Conservation (phyloP, 352 stramenopile species). For the Phytopythium oedochilum region DNA sequence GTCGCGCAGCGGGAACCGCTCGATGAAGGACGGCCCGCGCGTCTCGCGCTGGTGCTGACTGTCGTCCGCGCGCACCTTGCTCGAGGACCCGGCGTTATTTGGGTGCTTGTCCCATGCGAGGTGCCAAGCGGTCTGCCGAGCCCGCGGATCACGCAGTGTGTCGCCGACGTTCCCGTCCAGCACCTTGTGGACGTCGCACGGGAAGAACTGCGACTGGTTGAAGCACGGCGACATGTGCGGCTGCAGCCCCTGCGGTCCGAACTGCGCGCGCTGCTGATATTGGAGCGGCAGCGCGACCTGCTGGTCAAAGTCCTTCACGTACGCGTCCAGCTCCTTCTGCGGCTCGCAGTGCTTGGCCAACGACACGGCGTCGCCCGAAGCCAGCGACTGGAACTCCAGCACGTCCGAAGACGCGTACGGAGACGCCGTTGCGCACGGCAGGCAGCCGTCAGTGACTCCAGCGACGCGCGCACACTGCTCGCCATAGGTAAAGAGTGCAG, state of each 20-base stretch:
- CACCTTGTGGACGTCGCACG: conserved; percentile 74
- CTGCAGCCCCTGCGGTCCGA: conserved; percentile 56
- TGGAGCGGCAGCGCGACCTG: conserved; percentile 74
- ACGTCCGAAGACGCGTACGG: conserved; percentile 42
- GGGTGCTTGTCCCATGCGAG: conserved; percentile 58
- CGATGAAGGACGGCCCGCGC: conserved; percentile 48
- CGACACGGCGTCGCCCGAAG: conserved; percentile 1
- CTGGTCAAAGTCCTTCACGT: conserved; percentile 80
- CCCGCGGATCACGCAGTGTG: conserved; percentile 24
- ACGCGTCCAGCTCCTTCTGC: conserved; percentile 71
- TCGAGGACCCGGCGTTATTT: conserved; percentile 53
- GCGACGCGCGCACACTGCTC: conserved; percentile 49
- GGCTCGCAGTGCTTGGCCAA: conserved; percentile 32
- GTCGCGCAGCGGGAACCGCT: conserved; percentile 55
- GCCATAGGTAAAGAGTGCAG: conserved; percentile 69
- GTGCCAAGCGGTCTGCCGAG: conserved; percentile 32
- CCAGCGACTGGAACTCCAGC: conserved; percentile 35
- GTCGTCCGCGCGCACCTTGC: conserved; percentile 54
- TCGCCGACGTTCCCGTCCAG: conserved; percentile 61
- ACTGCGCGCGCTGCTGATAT: conserved; percentile 65
- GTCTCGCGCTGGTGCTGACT: conserved; percentile 28
- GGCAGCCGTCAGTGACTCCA: conserved; percentile 35
- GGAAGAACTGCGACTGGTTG: conserved; percentile 81
- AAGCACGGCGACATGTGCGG: conserved; percentile 76
- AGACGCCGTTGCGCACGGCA: conserved; percentile 56